These are phyloP conservation scores for Boletellus ananiceps DNA, from an alignment of 768 basidiomycete species.

Conservation along the genomic window DNA sequence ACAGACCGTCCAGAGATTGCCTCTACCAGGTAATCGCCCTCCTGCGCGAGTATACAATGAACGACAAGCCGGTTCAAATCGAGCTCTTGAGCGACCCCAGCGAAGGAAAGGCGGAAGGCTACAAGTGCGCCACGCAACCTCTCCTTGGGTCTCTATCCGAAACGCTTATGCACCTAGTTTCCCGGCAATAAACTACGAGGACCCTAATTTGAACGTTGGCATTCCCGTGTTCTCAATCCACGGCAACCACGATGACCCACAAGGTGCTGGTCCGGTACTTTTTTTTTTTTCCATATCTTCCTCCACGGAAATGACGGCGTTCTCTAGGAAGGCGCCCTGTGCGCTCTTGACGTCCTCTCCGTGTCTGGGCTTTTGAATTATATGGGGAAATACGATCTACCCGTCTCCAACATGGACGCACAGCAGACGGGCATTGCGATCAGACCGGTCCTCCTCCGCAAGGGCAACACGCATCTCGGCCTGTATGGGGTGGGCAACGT, in stretches of 20 bases:
- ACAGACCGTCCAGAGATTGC: slow-evolving; percentile 87
- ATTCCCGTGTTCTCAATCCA: slow-evolving; percentile 99
- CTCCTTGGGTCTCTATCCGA: background rate
- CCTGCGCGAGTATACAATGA: slow-evolving; percentile 85
- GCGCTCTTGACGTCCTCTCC: slow-evolving; percentile 91
- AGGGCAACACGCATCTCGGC: slow-evolving; percentile 83
- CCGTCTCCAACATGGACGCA: slow-evolving; percentile 61
- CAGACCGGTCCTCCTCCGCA: slow-evolving; percentile 84
- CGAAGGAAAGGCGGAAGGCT: slow-evolving; percentile 83
- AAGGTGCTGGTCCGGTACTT: slow-evolving; percentile 89
- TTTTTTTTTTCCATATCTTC: background rate
- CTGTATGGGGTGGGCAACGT: slow-evolving; percentile 96
- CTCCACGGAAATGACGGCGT: background rate
- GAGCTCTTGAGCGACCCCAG: slow-evolving; percentile 91
- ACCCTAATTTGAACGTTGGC: slow-evolving; percentile 88
- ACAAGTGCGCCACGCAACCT: slow-evolving; percentile 51
- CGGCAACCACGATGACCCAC: slow-evolving; percentile 98
- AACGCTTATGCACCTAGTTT: slow-evolving; percentile 52
- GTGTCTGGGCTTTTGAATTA: slow-evolving; percentile 94
- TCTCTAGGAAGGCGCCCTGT: slow-evolving; percentile 87
- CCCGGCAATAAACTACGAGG: slow-evolving; percentile 96
- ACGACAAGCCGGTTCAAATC: slow-evolving; percentile 83
- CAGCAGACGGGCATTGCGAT: slow-evolving; percentile 75
- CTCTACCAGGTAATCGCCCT: slow-evolving; percentile 87
- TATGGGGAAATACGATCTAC: slow-evolving; percentile 94